phyloP scores from a whole-genome alignment of 805 yeast species.

The Myxozyma geophila region DNA sequence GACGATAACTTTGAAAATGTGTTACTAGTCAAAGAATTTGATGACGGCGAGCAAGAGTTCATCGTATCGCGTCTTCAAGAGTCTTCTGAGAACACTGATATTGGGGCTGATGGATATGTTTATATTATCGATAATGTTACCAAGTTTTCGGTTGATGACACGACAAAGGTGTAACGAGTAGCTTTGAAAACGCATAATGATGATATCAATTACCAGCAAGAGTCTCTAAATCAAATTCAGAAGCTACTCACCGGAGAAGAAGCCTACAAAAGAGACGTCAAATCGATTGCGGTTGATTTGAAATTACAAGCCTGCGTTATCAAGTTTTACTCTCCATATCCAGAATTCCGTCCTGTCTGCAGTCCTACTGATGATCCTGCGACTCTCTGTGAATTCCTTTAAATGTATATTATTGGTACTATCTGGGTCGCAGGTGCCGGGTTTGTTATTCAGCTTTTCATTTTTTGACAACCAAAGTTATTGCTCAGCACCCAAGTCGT shows the following conservation, averaged over 20 bases:
- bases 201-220: conserved; percentile 53
- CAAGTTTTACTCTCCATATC: conserved; percentile 43
- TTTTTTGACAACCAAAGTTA: conserved; percentile 61
- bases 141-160: conserved; percentile 46
- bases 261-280: conserved; percentile 15
- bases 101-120: conserved; percentile 34
- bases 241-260: conserved; percentile 24
- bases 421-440: conserved; percentile 61
- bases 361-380: conserved; percentile 60
- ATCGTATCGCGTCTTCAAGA: too few relatives aligned
- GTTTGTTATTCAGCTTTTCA: conserved; percentile 62
- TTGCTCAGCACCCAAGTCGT: conserved; percentile 63
- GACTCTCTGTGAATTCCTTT: conserved; percentile 54
- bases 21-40: too few relatives aligned
- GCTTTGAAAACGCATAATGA: conserved; percentile 48
- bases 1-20: too few relatives aligned
- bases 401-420: conserved; percentile 59
- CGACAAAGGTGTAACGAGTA: conserved; percentile 46
- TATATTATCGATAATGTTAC: conserved; percentile 50
- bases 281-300: conserved; percentile 41
- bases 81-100: too few relatives aligned
- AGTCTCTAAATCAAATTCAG: conserved; percentile 45
- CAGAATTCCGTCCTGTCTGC: conserved; percentile 62
- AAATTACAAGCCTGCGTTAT: conserved; percentile 33
- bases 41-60: too few relatives aligned